Base-by-base conservation (phyloP, 805 yeast species). In the Torulaspora delbrueckii region DNA sequence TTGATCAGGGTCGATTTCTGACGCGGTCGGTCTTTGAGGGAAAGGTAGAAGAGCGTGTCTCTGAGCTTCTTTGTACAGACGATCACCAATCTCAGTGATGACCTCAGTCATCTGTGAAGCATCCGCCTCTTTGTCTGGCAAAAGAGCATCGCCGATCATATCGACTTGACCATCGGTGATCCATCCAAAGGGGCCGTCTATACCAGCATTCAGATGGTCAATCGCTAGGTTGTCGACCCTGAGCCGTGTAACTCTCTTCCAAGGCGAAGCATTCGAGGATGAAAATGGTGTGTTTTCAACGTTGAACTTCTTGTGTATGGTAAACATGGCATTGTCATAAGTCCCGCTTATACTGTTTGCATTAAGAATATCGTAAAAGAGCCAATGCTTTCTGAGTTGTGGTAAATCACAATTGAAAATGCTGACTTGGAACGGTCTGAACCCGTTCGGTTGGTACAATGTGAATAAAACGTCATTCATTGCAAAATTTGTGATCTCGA, bases 171-270 rank as follows among this genome's bases (percentile, higher is more conserved):
- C 99, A 50, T 78, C 76, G 5, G 87, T 81, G 45, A 93, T 91
- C 99, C 99, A 93, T 5, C 98, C 97, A 66, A 93, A 88, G 9
- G 98, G 96, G 0, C 99, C 99, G 44, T 82, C 81, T 46, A 86
- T 76, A 0, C 97, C 98, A 1, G 86, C 78, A 60, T 93, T 93
- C 47, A 93, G 68, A 66, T 93, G 98, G 55, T 91, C 96, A 31
- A 93, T 77, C 59, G 81, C 82, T 45, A 93, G 76, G 24, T 88
- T 81, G 61, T 93, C 98, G 30, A 90, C 83, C 40, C 98, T 70
- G 50, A 88, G 73, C 36, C 96, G 73, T 1, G 91, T 87, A 9
- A 85, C 78, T 46, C 82, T 73, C 49, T 74, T 73, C 81, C 82
- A 77, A 8, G 73, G 72, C 5, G 62, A 56, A 8, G 57, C 51